Conservation (phyloP, 2,329 filamentous ascomycete genomes). For the Myriosclerotinia duriaeana region DNA sequence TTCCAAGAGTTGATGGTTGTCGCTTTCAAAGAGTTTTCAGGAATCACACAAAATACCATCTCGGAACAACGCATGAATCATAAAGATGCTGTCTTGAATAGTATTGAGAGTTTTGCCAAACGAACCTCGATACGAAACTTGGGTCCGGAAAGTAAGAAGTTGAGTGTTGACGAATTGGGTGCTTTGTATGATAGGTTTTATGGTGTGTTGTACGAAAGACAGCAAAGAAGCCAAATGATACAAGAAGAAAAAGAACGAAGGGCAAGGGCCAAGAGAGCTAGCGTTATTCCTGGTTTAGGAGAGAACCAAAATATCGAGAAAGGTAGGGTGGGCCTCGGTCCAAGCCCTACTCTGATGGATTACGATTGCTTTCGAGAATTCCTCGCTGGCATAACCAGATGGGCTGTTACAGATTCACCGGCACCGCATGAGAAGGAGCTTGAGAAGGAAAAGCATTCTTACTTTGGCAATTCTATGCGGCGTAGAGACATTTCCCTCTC, state of each 20-base stretch:
- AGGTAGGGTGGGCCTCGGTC: constrained; percentile 82
- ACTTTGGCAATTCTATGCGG: constrained; percentile 57
- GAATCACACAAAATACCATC: constrained; percentile 90
- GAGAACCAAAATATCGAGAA: constrained; percentile 65
- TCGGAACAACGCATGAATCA: constrained; percentile 87
- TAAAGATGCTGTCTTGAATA: constrained; percentile 90
- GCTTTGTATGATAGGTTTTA: constrained; percentile 95
- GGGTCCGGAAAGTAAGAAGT: constrained; percentile 89
- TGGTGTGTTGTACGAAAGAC: constrained; percentile 83
- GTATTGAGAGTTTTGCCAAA: constrained; percentile 96
- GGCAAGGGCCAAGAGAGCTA: constrained; percentile 61
- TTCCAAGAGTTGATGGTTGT: constrained; percentile 99
- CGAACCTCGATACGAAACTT: constrained; percentile 94
- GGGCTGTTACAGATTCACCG: constrained; percentile 88
- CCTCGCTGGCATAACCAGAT: constrained; percentile 82
- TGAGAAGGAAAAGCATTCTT: constrained; percentile 58
- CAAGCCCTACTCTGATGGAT: constrained; percentile 92
- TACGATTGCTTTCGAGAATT: constrained; percentile 97
- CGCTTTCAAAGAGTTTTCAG: constrained; percentile 96
- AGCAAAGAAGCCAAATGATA: constrained; percentile 76
- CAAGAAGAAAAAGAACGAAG: constrained; percentile 71
- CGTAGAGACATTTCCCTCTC: constrained; percentile 38
- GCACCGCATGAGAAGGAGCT: constrained; percentile 52
- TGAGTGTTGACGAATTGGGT: constrained; percentile 81
- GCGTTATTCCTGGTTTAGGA: constrained; percentile 44